Percentiles rank a stretch among this genome's conserved stretches.
Conservation (phyloP, 768 basidiomycete species). For the Auriscalpium vulgare region DNA sequence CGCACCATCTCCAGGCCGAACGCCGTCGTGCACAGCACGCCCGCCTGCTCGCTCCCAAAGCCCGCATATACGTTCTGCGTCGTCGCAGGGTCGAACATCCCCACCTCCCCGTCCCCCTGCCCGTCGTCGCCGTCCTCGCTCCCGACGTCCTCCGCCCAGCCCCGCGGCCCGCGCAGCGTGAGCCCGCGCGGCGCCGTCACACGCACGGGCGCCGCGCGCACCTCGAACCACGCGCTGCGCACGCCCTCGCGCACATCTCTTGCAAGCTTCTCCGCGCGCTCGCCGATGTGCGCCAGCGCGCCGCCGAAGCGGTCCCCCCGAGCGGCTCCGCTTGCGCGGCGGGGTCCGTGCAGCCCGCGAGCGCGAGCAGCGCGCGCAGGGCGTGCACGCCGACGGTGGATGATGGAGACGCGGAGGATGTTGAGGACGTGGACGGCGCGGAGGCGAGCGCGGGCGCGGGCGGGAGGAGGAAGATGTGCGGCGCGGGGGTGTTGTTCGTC, state of each 20-base stretch:
- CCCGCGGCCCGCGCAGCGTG: not conserved
- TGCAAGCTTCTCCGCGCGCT: constrained; percentile 22
- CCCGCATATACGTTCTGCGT: constrained; percentile 17
- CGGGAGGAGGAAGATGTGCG: constrained; percentile 6
- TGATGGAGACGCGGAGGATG: constrained; percentile 5
- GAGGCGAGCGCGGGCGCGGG: constrained; percentile 7
- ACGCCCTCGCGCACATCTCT: constrained; percentile 23
- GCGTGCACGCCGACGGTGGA: constrained; percentile 14
- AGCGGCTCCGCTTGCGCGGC: constrained; percentile 22
- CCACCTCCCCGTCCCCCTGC: not conserved
- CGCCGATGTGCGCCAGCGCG: constrained; percentile 20
- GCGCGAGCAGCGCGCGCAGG: constrained; percentile 25
- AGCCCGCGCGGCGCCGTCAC: not conserved
- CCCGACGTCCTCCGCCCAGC: not conserved
- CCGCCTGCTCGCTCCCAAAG: constrained; percentile 10
- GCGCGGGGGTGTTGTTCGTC: constrained; percentile 13
- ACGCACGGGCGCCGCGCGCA: constrained; percentile 6
- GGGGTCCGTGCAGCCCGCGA: constrained; percentile 24
- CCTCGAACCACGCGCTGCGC: constrained; percentile 26
- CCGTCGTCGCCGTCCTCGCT: not conserved
- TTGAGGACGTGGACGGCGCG: constrained; percentile 11
- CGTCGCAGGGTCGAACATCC: constrained; percentile 1
- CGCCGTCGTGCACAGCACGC: constrained; percentile 12
- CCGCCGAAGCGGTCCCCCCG: constrained; percentile 23
- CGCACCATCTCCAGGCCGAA: constrained; percentile 11